These are phyloP conservation scores for Posidonia australis DNA, from an alignment of 106 monocot species.

Conservation along the genomic window DNA sequence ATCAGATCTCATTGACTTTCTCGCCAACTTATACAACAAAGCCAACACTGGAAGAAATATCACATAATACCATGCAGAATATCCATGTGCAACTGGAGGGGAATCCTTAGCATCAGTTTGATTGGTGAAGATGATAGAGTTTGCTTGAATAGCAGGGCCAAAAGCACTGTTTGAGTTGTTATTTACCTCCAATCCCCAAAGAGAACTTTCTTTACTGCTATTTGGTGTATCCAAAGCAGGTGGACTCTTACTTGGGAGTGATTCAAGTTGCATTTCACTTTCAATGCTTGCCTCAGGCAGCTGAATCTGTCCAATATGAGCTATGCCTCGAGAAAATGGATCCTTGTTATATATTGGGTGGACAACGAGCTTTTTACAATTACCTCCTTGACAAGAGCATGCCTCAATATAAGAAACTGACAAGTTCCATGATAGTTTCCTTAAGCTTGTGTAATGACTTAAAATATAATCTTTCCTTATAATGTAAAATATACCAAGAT, in stretches of 20 bases:
- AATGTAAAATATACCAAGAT: slow-evolving; percentile 32
- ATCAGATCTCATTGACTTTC: slow-evolving; percentile 11
- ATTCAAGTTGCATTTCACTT: slow-evolving; percentile 14
- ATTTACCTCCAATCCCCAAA: no score
- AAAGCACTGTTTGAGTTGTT: not conserved
- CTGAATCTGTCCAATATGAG: not conserved
- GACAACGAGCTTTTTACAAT: slow-evolving; percentile 9
- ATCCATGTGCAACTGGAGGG: slow-evolving; percentile 4
- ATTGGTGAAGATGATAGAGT: not conserved
- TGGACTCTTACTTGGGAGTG: not conserved
- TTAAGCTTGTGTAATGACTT: slow-evolving; percentile 28
- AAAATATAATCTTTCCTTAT: slow-evolving; percentile 61
- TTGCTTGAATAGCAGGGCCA: not conserved
- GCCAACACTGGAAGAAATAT: slow-evolving; percentile 11
- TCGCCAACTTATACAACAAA: slow-evolving; percentile 21
- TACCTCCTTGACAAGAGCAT: slow-evolving; percentile 28
- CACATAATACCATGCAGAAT: slow-evolving; percentile 14
- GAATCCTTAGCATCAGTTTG: slow-evolving; percentile 1
- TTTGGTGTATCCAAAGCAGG: slow-evolving; percentile 1
- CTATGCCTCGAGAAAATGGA: slow-evolving; percentile 1
- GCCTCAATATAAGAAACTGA: slow-evolving; percentile 31
- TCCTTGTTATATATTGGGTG: not conserved
- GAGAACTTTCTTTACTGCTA: not conserved
- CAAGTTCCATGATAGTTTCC: slow-evolving; percentile 51
- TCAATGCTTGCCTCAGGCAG: slow-evolving; percentile 1